These are phyloP conservation scores for Penicillium nordicum DNA, from an alignment of 2,329 filamentous ascomycete genomes.

Conservation along the genomic window DNA sequence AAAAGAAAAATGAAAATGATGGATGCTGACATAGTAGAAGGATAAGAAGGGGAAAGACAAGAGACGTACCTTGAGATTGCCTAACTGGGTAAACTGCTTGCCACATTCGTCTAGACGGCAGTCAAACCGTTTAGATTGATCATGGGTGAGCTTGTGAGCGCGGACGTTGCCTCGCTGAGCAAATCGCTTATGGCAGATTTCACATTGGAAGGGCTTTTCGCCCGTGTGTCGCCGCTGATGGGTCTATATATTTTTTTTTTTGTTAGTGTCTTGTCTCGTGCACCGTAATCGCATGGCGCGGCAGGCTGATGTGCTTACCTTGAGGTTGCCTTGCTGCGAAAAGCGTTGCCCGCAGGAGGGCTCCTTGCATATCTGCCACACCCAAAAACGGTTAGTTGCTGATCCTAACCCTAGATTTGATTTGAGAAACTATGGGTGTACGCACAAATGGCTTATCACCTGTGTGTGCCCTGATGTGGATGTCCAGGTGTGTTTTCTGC, in stretches of 20 bases:
- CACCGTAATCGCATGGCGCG: background rate
- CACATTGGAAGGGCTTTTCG: slow-evolving; percentile 78
- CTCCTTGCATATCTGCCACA: slow-evolving; percentile 61
- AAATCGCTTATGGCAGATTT: slow-evolving; percentile 76
- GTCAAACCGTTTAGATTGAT: slow-evolving; percentile 70
- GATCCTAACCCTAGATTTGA: background rate
- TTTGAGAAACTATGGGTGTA: slow-evolving; percentile 12
- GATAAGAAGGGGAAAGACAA: background rate
- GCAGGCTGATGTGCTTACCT: slow-evolving; percentile 53
- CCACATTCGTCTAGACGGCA: slow-evolving; percentile 80
- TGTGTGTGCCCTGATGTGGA: slow-evolving; percentile 83
- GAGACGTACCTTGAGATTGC: slow-evolving; percentile 76
- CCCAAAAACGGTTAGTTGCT: slow-evolving; percentile 1
- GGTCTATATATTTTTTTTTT: slow-evolving; percentile 53
- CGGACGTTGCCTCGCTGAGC: slow-evolving; percentile 82
- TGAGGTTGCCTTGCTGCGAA: slow-evolving; percentile 86
- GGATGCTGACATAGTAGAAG: background rate
- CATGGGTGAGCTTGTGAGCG: slow-evolving; percentile 78
- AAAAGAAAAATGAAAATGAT: background rate
- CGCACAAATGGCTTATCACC: slow-evolving; percentile 87
- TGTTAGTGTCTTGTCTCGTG: slow-evolving; percentile 5
- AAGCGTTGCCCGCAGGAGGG: slow-evolving; percentile 74
- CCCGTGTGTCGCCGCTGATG: slow-evolving; percentile 85
- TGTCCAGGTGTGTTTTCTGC: slow-evolving; percentile 90
- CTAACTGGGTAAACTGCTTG: slow-evolving; percentile 84